Evolutionary conservation across 345 rosid genomes (phyloP).

Genomic region (Iberis pinnata): DNA sequence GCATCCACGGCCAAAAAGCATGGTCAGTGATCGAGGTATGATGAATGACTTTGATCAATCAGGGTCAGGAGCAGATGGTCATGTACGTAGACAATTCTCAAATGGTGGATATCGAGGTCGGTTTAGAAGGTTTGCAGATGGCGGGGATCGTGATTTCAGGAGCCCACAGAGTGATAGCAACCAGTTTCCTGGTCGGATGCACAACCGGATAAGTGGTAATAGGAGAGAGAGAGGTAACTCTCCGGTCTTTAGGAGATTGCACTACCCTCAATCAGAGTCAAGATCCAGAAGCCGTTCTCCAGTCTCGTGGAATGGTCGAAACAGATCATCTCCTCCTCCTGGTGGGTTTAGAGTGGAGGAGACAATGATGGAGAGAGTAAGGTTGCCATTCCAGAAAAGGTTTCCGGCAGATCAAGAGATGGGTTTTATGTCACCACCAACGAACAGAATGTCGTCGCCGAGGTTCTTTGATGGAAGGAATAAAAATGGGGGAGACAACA

Average conservation of each 20-base stretch:
- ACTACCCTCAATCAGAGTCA: slow-evolving; percentile 32
- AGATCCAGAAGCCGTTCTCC: slow-evolving; percentile 59
- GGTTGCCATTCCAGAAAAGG: slow-evolving; percentile 13
- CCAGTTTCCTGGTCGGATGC: slow-evolving; percentile 31
- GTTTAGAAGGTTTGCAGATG: slow-evolving; percentile 35
- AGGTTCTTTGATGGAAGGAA: not conserved
- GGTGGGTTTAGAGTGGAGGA: slow-evolving; percentile 5
- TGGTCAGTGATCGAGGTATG: slow-evolving; percentile 31
- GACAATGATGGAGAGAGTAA: slow-evolving; percentile 13
- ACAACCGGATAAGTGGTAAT: slow-evolving; percentile 16
- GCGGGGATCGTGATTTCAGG: slow-evolving; percentile 22
- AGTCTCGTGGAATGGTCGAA: slow-evolving; percentile 34
- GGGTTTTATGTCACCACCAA: slow-evolving; percentile 5
- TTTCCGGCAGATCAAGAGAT: slow-evolving; percentile 6
- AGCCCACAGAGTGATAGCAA: slow-evolving; percentile 23
- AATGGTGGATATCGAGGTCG: slow-evolving; percentile 32
- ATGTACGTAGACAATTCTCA: slow-evolving; percentile 35
- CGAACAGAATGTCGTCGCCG: not conserved
- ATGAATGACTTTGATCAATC: slow-evolving; percentile 29
- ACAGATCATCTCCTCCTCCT: slow-evolving; percentile 36
- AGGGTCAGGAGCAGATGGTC: slow-evolving; percentile 20
- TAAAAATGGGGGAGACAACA: not conserved
- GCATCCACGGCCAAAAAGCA: slow-evolving; percentile 31
- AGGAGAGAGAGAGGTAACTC: slow-evolving; percentile 53
- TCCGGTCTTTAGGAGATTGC: slow-evolving; percentile 34